Percentiles rank a stretch among this genome's conserved stretches.
Conservation (phyloP, 805 yeast species). For the Wickerhamomyces bisporus region DNA sequence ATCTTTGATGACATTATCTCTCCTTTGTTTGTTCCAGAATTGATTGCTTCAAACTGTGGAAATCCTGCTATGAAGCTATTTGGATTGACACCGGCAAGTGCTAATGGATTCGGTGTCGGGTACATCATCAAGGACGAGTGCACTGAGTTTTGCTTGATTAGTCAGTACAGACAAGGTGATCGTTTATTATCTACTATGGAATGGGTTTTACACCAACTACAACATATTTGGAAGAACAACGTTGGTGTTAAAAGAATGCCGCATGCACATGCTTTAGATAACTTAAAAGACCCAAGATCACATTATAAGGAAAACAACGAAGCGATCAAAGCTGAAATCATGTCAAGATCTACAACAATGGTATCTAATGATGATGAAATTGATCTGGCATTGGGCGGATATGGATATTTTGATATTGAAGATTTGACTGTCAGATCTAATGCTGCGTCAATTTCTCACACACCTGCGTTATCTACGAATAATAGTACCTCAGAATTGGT, state of each 20-base stretch:
- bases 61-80: constrained; percentile 73
- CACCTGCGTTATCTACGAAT: constrained; percentile 16
- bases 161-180: constrained; percentile 81
- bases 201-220: constrained; percentile 60
- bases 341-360: constrained; percentile 19
- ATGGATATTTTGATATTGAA: constrained; percentile 72
- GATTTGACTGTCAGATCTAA: constrained; percentile 56
- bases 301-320: constrained; percentile 1
- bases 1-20: constrained; percentile 37
- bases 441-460: constrained; percentile 30
- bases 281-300: constrained; percentile 16
- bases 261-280: constrained; percentile 31
- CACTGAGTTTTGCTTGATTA: constrained; percentile 75
- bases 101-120: constrained; percentile 91
- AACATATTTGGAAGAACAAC: constrained; percentile 34
- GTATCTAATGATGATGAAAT: constrained; percentile 23
- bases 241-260: constrained; percentile 19
- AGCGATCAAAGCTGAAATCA: constrained; percentile 4
- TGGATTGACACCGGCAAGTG: constrained; percentile 85
- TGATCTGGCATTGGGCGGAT: constrained; percentile 56
- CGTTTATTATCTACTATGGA: constrained; percentile 71
- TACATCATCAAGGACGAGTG: constrained; percentile 80
- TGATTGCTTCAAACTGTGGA: constrained; percentile 62
- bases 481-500: constrained; percentile 13
- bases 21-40: constrained; percentile 36